These are phyloP conservation scores for Backusella liffmaniae DNA, from an alignment of 192 early-diverging fungal genomes.

Conservation along the genomic window DNA sequence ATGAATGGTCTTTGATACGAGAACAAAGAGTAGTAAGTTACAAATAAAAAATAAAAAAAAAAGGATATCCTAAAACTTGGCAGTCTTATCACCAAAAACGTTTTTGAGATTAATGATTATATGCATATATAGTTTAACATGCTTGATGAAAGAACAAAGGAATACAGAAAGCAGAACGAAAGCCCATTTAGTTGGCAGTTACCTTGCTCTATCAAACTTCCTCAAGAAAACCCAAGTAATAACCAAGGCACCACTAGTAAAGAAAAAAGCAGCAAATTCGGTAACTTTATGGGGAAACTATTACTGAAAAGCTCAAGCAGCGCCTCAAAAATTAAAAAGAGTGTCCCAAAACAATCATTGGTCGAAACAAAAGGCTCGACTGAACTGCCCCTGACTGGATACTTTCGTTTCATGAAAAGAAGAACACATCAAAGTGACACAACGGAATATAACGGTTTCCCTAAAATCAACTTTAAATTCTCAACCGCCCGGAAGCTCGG, in stretches of 20 bases:
- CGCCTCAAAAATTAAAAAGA: slow-evolving; percentile 4
- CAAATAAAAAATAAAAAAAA: too few relatives aligned
- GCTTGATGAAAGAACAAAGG: slow-evolving; percentile 7
- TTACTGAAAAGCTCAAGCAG: background rate
- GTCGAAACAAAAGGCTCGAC: background rate
- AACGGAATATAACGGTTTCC: background rate
- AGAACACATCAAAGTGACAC: background rate
- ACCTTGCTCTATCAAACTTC: background rate
- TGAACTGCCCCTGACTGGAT: background rate
- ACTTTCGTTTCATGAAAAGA: slow-evolving; percentile 15
- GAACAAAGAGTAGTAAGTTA: background rate
- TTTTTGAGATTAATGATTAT: background rate
- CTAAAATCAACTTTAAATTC: background rate
- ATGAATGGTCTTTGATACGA: background rate
- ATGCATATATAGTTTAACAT: background rate
- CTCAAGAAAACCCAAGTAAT: background rate
- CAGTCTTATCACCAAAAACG: background rate
- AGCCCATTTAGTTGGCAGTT: background rate
- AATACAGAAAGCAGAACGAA: background rate
- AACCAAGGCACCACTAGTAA: background rate
- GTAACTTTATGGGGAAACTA: slow-evolving; percentile 18
- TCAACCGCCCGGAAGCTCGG: background rate
- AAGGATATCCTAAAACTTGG: background rate
- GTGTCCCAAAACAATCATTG: background rate
- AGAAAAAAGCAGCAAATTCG: slow-evolving; percentile 3